Base-by-base conservation (phyloP, 2,329 filamentous ascomycete genomes). In the Emmonsiellopsis sp. region DNA sequence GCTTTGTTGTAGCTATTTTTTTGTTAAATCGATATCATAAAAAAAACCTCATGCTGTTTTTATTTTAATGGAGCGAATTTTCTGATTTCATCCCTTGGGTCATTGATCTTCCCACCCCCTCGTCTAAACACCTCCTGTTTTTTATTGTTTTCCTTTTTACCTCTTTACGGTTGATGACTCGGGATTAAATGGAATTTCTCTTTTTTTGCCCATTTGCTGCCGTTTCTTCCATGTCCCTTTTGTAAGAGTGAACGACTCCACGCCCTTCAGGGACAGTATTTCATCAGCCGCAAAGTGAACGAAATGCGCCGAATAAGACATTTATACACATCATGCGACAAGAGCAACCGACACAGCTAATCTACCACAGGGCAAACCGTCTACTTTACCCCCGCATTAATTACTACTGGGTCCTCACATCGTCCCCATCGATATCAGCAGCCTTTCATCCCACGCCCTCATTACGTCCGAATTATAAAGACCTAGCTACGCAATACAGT, bases 1-100 rank as follows among this genome's bases (percentile, higher is more conserved):
- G 37, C 40, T 40, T 51, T 43, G 40, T 49, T 49, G 46, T 49
- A 49, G 46, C 46, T 49, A 40, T 36, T 49, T 40, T 36, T 40
- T 40, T 49, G 46, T 49, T 21, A 10, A 31, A 49, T 21, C 39
- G 17, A 49, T 21, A 31, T 40, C 11, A 27, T 21, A 14, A 33
- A 47, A 49, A 34, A 49, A 40, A 49, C 46, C 34, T 39, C 34
- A 39, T 49, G 17, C 39, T 49, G 46, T 36, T 49, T 49, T 49
- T 49, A 27, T 40, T 49, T 40, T 49, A 49, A 49, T 49, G 46
- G 46, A 49, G 46, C 46, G 46, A 49, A 34, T 49, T 49, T 21
- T 37, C 36, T 32, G 14, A 49, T 49, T 49, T 48, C 46, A 40
- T 40, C 36, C 34, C 34, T 13, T 32, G 36, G 39, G 46, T 49